Percentiles rank a stretch among this genome's conserved stretches.
Evolutionary conservation across 371 early-diverging fungal genomes (phyloP).

Genomic region (Circinella umbellata): DNA sequence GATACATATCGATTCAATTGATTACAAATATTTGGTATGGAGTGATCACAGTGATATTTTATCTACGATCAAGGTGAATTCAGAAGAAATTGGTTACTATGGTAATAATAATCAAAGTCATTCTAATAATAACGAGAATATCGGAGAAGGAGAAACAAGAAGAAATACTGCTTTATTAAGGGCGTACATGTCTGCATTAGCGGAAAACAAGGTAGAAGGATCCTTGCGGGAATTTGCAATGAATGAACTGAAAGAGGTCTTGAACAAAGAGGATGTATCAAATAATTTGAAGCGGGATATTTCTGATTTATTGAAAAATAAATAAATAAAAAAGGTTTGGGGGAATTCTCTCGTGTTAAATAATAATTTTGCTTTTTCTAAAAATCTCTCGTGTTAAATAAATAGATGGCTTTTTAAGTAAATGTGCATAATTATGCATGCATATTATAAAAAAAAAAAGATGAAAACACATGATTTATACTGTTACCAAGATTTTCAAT

Average conservation of each 20-base stretch:
- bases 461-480: not conserved
- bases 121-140: too few relatives aligned
- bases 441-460: not conserved
- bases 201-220: constrained; percentile 17
- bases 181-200: constrained; percentile 18
- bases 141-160: too few relatives aligned
- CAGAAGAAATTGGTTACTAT: not conserved
- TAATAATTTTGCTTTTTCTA: too few relatives aligned
- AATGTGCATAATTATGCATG: constrained; percentile 1
- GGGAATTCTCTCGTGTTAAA: not conserved
- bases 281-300: constrained; percentile 13
- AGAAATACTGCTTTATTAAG: constrained; percentile 18
- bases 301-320: constrained; percentile 2
- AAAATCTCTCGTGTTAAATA: not conserved
- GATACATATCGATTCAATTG: constrained; percentile 47
- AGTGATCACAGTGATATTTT: constrained; percentile 43
- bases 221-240: constrained; percentile 17
- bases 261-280: not conserved
- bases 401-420: not conserved
- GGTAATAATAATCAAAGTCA: too few relatives aligned
- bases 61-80: constrained; percentile 28
- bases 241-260: not conserved
- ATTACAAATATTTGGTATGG: constrained; percentile 53
- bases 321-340: not conserved
- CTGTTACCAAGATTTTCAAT: too few relatives aligned